These are phyloP conservation scores for Echinosophora koreensis DNA, from an alignment of 306 rosid genomes.

Conservation along the genomic window DNA sequence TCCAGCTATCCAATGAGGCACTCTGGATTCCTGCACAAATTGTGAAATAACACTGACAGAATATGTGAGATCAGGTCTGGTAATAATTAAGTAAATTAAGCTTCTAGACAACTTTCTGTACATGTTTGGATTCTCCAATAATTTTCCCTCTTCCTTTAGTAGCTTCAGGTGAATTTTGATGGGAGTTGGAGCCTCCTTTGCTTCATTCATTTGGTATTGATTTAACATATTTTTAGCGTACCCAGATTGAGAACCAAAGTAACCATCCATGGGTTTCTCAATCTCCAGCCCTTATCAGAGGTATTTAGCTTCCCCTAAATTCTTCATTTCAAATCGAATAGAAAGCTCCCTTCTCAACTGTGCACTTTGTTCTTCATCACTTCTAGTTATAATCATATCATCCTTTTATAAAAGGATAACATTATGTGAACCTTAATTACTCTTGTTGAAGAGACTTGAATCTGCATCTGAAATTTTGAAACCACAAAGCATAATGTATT, in stretches of 20 bases:
- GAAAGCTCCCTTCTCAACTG: no score
- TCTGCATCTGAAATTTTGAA: not conserved
- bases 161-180: no score
- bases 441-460: not conserved
- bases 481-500: not conserved
- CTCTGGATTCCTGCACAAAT: not conserved
- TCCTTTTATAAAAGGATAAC: no score
- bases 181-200: no score
- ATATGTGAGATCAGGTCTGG: not conserved
- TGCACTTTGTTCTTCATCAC: no score
- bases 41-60: not conserved
- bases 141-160: no score
- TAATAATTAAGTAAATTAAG: no score
- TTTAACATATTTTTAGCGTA: no score
- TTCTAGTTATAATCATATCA: no score
- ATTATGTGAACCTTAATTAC: no score
- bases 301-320: not conserved
- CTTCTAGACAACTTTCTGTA: not conserved
- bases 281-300: not conserved
- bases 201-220: no score
- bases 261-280: conserved; percentile 5
- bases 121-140: not conserved
- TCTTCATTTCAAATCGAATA: no score
- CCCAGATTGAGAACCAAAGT: not conserved
- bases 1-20: not conserved